phyloP scores from a whole-genome alignment of 2,329 filamentous ascomycete species.

The Diaporthe sp. region DNA sequence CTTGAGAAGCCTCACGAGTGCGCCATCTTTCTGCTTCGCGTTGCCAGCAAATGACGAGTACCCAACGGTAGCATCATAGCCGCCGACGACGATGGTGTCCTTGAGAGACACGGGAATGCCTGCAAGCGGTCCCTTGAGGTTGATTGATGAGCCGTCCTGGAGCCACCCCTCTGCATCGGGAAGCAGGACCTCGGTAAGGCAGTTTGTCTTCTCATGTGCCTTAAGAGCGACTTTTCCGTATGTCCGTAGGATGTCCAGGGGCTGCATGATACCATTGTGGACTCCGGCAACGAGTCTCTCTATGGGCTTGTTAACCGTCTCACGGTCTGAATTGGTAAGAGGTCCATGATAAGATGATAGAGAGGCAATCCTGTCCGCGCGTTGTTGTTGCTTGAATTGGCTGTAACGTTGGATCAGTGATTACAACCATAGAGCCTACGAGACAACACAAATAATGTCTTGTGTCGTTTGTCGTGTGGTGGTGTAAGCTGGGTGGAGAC shows the following conservation, averaged over 20 bases:
- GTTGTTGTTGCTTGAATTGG: constrained; percentile 83
- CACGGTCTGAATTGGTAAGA: constrained; percentile 74
- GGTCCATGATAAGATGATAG: constrained; percentile 77
- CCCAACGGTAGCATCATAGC: constrained; percentile 86
- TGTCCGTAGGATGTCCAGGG: constrained; percentile 82
- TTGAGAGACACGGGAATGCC: constrained; percentile 91
- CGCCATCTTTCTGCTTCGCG: constrained; percentile 76
- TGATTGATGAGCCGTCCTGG: constrained; percentile 64
- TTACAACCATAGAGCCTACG: background rate
- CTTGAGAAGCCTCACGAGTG: constrained; percentile 82
- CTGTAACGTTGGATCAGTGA: constrained; percentile 62
- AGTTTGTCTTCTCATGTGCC: constrained; percentile 90
- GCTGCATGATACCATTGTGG: constrained; percentile 75
- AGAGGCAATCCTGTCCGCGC: constrained; percentile 76
- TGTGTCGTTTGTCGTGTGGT: constrained; percentile 5
- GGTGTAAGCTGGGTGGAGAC: background rate
- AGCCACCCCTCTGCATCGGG: constrained; percentile 83
- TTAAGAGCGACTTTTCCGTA: constrained; percentile 90
- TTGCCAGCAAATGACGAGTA: constrained; percentile 82
- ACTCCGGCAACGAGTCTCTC: constrained; percentile 83
- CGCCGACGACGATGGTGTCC: constrained; percentile 82
- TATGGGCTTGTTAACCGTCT: constrained; percentile 80
- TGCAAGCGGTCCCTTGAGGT: constrained; percentile 85
- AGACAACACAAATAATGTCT: constrained; percentile 39
- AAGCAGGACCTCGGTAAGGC: constrained; percentile 88